Evolutionary conservation across 2,329 filamentous ascomycete species (phyloP).

Genomic region (Hymenotorrendiella dingleyae): DNA sequence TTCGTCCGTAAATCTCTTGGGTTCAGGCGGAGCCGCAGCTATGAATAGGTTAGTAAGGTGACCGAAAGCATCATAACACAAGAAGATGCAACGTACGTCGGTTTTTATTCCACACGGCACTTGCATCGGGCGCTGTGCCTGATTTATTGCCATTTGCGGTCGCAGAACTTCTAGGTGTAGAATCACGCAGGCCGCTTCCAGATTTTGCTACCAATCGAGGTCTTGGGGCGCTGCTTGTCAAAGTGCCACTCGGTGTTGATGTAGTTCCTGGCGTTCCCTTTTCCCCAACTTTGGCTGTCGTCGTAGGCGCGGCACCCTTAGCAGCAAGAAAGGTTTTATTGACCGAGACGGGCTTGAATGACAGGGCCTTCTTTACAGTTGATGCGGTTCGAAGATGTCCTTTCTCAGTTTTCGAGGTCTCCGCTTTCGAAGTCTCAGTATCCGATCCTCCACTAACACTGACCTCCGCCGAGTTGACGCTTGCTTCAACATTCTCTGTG

Average conservation of each 20-base stretch:
- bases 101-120: conserved; percentile 85
- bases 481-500: conserved; percentile 51
- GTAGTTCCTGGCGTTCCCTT: conserved; percentile 42
- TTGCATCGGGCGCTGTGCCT: conserved; percentile 60
- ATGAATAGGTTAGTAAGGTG: conserved; percentile 25
- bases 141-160: conserved; percentile 51
- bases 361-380: conserved; percentile 65
- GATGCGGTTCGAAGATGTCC: conserved; percentile 53
- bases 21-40: conserved; percentile 62
- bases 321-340: conserved; percentile 79
- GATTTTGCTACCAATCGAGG: conserved; percentile 73
- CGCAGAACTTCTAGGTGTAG: conserved; percentile 38
- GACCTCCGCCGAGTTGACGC: conserved; percentile 56
- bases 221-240: conserved; percentile 48
- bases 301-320: conserved; percentile 47
- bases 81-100: conserved; percentile 53
- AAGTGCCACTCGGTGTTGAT: conserved; percentile 39
- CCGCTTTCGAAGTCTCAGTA: conserved; percentile 61
- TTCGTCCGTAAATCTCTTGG: conserved; percentile 80
- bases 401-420: conserved; percentile 47
- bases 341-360: conserved; percentile 80
- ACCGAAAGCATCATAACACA: background rate
- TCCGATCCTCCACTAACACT: conserved; percentile 72
- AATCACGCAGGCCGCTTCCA: conserved; percentile 53
- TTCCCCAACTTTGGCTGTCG: conserved; percentile 45